Percentiles rank a stretch among this genome's conserved stretches.
These are phyloP conservation scores for Bacidia gigantensis DNA, from an alignment of 495 filamentous ascomycete species.

Conservation along the genomic window DNA sequence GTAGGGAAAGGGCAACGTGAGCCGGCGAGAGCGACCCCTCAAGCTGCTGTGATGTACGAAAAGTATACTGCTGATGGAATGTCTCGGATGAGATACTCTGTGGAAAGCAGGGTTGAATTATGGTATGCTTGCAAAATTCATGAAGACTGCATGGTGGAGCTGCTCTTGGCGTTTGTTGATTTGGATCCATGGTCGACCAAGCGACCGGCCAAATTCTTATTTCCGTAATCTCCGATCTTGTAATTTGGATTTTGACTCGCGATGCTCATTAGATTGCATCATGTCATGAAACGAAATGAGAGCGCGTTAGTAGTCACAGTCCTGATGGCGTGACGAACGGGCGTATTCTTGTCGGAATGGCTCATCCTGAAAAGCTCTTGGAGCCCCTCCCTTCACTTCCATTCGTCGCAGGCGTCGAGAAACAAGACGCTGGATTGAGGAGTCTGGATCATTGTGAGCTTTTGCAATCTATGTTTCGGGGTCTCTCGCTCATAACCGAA, in stretches of 20 bases:
- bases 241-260: no score
- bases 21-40: background rate
- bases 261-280: background rate
- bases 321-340: background rate
- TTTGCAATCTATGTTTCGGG: background rate
- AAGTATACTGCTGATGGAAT: background rate
- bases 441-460: slow-evolving; percentile 64
- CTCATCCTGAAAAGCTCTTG: background rate
- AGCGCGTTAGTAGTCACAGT: background rate
- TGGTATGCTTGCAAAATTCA: background rate
- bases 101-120: background rate
- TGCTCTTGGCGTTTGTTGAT: background rate
- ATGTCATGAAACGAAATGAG: background rate
- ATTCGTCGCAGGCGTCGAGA: slow-evolving; percentile 25
- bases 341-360: background rate
- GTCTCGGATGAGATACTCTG: background rate
- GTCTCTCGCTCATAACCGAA: background rate
- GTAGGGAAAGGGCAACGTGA: background rate
- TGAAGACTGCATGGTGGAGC: no score
- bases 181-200: background rate
- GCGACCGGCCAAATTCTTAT: background rate
- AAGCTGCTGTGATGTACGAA: background rate
- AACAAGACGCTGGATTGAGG: slow-evolving; percentile 58
- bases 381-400: slow-evolving; percentile 9
- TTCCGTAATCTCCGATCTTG: background rate